Base-by-base conservation (phyloP, 2,329 filamentous ascomycete species). In the Stagonosporopsis rhizophila region DNA sequence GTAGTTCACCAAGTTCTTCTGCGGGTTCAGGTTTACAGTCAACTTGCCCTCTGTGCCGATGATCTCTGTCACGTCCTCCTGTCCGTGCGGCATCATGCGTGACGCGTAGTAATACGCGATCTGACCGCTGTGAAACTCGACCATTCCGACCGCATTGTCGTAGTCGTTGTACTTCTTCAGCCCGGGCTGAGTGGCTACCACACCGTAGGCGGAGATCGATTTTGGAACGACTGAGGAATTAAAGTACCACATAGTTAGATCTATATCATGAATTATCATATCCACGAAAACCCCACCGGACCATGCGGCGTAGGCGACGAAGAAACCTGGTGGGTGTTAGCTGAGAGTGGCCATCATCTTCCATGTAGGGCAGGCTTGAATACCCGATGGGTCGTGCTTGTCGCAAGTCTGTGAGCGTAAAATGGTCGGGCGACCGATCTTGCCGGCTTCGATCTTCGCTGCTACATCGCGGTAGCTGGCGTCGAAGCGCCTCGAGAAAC, bases 221-320 rank as follows among this genome's bases (percentile, higher is more conserved):
- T 28, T 28, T 11, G 27, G 27, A 28, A 79, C 78, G 8, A 86
- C 82, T 42, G 78, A 81, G 42, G 66, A 61, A 32, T 55, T 60
- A 66, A 87, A 86, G 77, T 84, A 88, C 85, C 85, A 88, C 1
- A 88, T 77, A 0, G 85, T 79, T 1, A 89, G 80, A 59, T 88
- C 86, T 62, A 90, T 89, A 64, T 90, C 88, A 77, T 90, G 88
- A 66, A 90, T 85, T 47, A 83, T 85, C 76, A 85, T 88, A 77
- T 90, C 88, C 53, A 89, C 87, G 64, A 90, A 90, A 69, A 89
- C 88, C 19, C 87, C 87, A 32, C 88, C 87, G 1, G 79, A 83
- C 75, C 84, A 87, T 64, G 86, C 78, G 14, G 87, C 85, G 73
- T 89, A 90, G 19, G 82, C 79, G 51, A 90, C 86, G 71, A 89